These are phyloP conservation scores for Incumbomyces lentus DNA, from an alignment of 2,329 filamentous ascomycete species.

Conservation along the genomic window DNA sequence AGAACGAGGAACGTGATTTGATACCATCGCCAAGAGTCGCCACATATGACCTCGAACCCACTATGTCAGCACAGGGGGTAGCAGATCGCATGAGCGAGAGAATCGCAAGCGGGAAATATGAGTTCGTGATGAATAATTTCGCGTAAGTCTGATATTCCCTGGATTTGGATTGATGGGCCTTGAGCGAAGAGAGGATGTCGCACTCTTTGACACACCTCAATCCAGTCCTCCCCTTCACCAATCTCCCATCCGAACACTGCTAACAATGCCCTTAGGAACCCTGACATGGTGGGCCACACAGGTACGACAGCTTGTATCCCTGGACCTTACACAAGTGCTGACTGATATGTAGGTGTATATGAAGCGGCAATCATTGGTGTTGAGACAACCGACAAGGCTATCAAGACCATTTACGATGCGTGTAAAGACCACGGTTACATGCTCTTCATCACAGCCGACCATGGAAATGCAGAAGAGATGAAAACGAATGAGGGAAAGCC, in stretches of 20 bases:
- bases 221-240: too few species aligned
- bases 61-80: slow-evolving; percentile 89
- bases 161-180: too few species aligned
- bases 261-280: slow-evolving; percentile 37
- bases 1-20: slow-evolving; percentile 83
- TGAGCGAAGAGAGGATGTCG: too few species aligned
- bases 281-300: slow-evolving; percentile 98
- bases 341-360: slow-evolving; percentile 59
- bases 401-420: slow-evolving; percentile 80
- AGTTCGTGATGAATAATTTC: slow-evolving; percentile 99
- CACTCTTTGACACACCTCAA: too few species aligned
- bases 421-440: slow-evolving; percentile 91
- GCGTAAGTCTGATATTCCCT: slow-evolving; percentile 34
- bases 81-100: slow-evolving; percentile 84
- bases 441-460: slow-evolving; percentile 91
- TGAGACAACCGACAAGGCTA: slow-evolving; percentile 82
- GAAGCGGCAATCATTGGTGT: slow-evolving; percentile 81
- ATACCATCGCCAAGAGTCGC: slow-evolving; percentile 90
- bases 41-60: slow-evolving; percentile 88
- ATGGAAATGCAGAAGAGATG: slow-evolving; percentile 99
- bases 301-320: background rate
- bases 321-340: background rate
- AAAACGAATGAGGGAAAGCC: slow-evolving; percentile 89
- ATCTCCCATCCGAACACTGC: background rate
- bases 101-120: slow-evolving; percentile 73